phyloP scores from a whole-genome alignment of 805 yeast species.

The Candida germanica region DNA sequence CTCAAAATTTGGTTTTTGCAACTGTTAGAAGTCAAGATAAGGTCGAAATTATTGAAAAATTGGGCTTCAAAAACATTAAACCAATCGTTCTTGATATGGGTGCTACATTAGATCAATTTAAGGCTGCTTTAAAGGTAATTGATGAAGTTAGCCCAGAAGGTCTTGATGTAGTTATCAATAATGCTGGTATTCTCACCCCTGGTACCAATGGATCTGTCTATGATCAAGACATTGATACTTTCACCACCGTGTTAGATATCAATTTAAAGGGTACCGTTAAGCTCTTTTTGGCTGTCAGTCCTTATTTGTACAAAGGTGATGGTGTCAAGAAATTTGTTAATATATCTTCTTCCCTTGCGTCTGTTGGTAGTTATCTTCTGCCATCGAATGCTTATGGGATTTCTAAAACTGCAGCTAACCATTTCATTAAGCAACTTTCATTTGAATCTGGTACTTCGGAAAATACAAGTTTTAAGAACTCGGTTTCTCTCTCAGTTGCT shows the following conservation, averaged over 20 bases:
- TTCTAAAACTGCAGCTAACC: conserved; percentile 38
- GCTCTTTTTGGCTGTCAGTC: conserved; percentile 12
- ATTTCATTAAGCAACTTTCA: conserved; percentile 20
- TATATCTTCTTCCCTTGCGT: conserved; percentile 19
- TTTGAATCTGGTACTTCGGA: conserved; percentile 8
- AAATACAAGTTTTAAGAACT: conserved; percentile 18
- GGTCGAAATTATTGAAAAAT: conserved; percentile 8
- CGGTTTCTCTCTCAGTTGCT: conserved; percentile 20
- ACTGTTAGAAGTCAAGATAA: conserved; percentile 29
- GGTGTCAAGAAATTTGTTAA: conserved; percentile 22
- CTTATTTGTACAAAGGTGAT: conserved; percentile 19
- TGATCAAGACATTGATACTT: conserved; percentile 3
- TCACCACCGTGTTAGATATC: not conserved
- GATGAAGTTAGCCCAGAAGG: conserved; percentile 23
- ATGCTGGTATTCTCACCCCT: conserved; percentile 23
- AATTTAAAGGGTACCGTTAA: conserved; percentile 3
- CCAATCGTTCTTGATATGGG: conserved; percentile 7
- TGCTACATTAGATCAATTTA: conserved; percentile 7
- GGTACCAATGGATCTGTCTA: not conserved
- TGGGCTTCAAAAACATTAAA: conserved; percentile 8
- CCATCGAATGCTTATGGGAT: conserved; percentile 30
- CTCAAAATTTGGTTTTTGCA: conserved; percentile 37
- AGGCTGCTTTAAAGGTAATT: conserved; percentile 9
- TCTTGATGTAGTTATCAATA: conserved; percentile 33
- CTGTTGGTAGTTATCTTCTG: conserved; percentile 17